Percentiles rank a stretch among this genome's conserved stretches.
These are phyloP conservation scores for Aspergillus indologenus DNA, from an alignment of 495 filamentous ascomycete genomes.

Conservation along the genomic window DNA sequence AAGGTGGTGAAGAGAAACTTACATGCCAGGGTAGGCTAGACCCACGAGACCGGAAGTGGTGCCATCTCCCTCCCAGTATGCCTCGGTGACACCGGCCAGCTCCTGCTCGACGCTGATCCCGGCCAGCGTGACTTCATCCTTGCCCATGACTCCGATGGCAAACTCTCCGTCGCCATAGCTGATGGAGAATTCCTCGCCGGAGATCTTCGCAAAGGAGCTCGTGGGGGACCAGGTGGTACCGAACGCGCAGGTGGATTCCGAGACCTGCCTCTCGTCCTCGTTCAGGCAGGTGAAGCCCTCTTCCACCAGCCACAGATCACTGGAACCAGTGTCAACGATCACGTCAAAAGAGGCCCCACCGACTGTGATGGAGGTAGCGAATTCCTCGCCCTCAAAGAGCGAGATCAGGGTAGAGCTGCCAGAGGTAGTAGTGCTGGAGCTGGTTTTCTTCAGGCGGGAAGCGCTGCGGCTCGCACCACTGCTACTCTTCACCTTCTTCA, in stretches of 20 bases:
- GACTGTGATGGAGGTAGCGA: slow-evolving; percentile 5
- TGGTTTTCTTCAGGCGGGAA: neutral
- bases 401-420: slow-evolving; percentile 5
- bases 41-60: slow-evolving; percentile 50
- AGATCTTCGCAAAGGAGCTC: slow-evolving; percentile 36
- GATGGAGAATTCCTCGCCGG: slow-evolving; percentile 53
- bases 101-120: slow-evolving; percentile 51
- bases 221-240: slow-evolving; percentile 40
- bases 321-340: slow-evolving; percentile 58
- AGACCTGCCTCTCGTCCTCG: slow-evolving; percentile 18
- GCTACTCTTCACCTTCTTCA: neutral
- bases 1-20: neutral
- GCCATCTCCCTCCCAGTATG: slow-evolving; percentile 46
- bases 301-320: slow-evolving; percentile 58
- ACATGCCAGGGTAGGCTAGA: slow-evolving; percentile 52
- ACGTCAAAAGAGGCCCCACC: slow-evolving; percentile 35
- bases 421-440: neutral
- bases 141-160: slow-evolving; percentile 52
- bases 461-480: neutral
- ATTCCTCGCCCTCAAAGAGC: slow-evolving; percentile 5
- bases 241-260: slow-evolving; percentile 45
- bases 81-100: slow-evolving; percentile 47
- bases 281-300: slow-evolving; percentile 47
- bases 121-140: slow-evolving; percentile 50
- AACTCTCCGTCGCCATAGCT: slow-evolving; percentile 53